Base-by-base conservation (phyloP, 176 grass and related monocot genomes). In the Ananas comosus region DNA sequence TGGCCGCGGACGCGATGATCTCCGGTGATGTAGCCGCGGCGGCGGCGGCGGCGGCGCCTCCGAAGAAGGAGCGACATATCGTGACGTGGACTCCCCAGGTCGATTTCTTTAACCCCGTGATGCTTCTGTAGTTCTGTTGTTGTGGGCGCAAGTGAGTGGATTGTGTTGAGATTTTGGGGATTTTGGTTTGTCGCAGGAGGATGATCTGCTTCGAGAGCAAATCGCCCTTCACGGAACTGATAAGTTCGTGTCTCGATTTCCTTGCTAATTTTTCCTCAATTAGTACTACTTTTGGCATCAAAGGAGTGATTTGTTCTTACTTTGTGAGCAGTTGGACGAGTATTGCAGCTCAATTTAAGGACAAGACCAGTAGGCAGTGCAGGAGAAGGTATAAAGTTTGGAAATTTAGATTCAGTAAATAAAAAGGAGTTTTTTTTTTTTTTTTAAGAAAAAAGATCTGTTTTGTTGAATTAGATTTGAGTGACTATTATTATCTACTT, bases 321-420 rank as follows among this genome's bases (percentile, higher is more conserved):
- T 16, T 65, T 73, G 50, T 79, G 47, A 4, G 67, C 68, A 99
- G 95, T 56, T 94, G 95, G 95, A 86, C 90, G 9, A 78, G 79
- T 48, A 88, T 99, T 65, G 80, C 90, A 16, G 83, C 90, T 66
- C 85, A 91, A 64, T 99, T 91, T 54, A 99, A 91, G 75, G 95
- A 94, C 73, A 99, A 99, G 75, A 99, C 87, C 2, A 86, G 90
- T 50, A 85, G 95, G 52, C 90, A 99, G 72, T 99, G 95, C 72
- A 82, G 95, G 54, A 81, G 95, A 83, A 99, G 95, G 95, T 99
- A 64, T 68, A 6, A 19, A 71, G 63, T 50, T 24, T 23, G 9
- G 13, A 9, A 71, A 21, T 19, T 51, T 11, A 64, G 12, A 33
- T 49, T 47, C 1, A 27, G 64, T 8, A 28, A n/a, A n/a, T 67